phyloP scores from a whole-genome alignment of 2,329 filamentous ascomycete species.

The Paracamarosporium sp. region DNA sequence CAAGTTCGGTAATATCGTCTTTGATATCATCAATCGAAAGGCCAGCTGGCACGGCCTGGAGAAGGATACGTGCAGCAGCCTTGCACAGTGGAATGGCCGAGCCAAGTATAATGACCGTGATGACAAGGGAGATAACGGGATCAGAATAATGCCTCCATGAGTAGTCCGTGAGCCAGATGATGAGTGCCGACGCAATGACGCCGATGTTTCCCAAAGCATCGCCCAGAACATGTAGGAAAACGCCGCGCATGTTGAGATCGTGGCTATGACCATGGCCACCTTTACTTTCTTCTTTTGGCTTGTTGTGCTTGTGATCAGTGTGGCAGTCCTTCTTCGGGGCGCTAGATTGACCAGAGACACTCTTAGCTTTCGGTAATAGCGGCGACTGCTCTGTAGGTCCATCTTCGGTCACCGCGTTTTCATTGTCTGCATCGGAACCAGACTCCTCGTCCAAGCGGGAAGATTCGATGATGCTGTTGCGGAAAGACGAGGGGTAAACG shows the following conservation, averaged over 20 bases:
- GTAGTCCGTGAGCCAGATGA: constrained; percentile 91
- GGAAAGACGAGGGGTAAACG: constrained; percentile 87
- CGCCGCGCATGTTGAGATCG: constrained; percentile 92
- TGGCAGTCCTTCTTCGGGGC: constrained; percentile 56
- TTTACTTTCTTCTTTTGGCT: constrained; percentile 70
- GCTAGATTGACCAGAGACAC: constrained; percentile 19
- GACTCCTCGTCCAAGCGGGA: constrained; percentile 65
- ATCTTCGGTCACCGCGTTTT: constrained; percentile 51
- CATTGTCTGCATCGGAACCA: constrained; percentile 64
- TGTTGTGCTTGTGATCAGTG: constrained; percentile 78
- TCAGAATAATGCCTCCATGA: constrained; percentile 86
- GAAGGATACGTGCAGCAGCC: constrained; percentile 83
- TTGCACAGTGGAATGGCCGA: constrained; percentile 80
- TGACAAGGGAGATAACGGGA: constrained; percentile 89
- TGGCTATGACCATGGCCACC: constrained; percentile 70
- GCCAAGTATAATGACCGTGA: constrained; percentile 77
- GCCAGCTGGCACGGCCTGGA: constrained; percentile 91
- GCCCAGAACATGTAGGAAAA: constrained; percentile 75
- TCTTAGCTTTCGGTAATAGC: constrained; percentile 44
- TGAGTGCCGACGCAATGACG: constrained; percentile 80
- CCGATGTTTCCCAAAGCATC: constrained; percentile 87
- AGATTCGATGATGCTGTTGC: constrained; percentile 91
- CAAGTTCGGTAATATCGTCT: constrained; percentile 84
- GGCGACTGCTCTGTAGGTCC: constrained; percentile 48
- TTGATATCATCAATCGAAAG: constrained; percentile 89